Evolutionary conservation across 2,329 filamentous ascomycete species (phyloP), one percentile per base, ranked within the genome.

Genomic region (Aaosphaeria arxii): DNA sequence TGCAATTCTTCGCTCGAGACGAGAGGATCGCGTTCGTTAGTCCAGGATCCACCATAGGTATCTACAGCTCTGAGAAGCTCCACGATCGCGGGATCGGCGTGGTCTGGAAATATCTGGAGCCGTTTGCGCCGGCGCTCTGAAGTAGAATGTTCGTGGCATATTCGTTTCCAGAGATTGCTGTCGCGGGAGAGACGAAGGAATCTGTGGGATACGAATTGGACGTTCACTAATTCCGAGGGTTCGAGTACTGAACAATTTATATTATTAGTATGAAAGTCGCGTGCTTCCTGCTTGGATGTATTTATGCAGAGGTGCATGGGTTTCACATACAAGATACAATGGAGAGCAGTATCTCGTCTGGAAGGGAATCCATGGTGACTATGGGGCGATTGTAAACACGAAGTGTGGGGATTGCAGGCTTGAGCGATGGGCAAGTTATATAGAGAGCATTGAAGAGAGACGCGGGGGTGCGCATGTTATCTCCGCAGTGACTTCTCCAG

Each of bases 131-230:
- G 73, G 31, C 82, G 78, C 59, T 86, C 81, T 65, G 85, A 86
- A 32, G 77, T 67, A 11, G 89, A 92, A 49, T 84, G 75, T 33
- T 85, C 77, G 66, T 94, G 89, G 66, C 87, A 91, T 63, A 85
- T 78, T 3, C 78, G 72, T 52, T 87, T 86, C 91, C 91, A 96
- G 33, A 92, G 74, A 36, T 77, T 80, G 58, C 87, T 81, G 64
- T 95, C 89, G 48, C 89, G 84, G 36, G 83, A 86, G 39, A 94
- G 75, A 30, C 74, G 70, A 30, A 85, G 78, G 49, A 92, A 81
- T 40, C 77, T 78, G 53, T 77, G 82, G 29, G 84, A 92, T 9
- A 89, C 82, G 17, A 81, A 77, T 70, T 91, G 89, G 32, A 92
- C 74, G 47, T 71, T 77, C 48, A 86, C 81, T 50, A 91, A 78